These are phyloP conservation scores for Breynia disticha DNA, from an alignment of 441 rosid genomes.

Conservation along the genomic window DNA sequence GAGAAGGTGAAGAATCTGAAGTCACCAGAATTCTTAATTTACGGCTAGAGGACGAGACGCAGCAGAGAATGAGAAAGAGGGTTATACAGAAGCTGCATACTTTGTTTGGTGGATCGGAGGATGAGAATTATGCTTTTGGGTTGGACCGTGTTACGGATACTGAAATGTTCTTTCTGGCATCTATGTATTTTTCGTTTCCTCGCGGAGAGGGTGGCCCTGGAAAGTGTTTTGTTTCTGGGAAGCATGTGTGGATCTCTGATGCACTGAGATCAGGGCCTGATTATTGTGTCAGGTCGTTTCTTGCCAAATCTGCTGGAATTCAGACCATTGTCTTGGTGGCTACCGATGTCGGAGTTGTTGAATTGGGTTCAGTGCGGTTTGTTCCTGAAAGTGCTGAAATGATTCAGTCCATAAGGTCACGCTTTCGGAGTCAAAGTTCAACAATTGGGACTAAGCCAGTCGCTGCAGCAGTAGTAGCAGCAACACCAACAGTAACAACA, in stretches of 20 bases:
- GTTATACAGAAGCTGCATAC: slow-evolving; percentile 83
- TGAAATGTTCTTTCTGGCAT: slow-evolving; percentile 89
- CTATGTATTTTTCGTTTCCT: slow-evolving; percentile 76
- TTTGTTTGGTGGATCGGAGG: slow-evolving; percentile 77
- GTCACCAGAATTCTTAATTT: slow-evolving; percentile 29
- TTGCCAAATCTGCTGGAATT: slow-evolving; percentile 53
- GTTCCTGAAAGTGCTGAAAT: slow-evolving; percentile 64
- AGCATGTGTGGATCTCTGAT: slow-evolving; percentile 67
- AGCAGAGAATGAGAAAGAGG: slow-evolving; percentile 61
- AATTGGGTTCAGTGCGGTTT: slow-evolving; percentile 72
- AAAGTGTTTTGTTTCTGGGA: slow-evolving; percentile 47
- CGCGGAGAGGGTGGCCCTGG: slow-evolving; percentile 66
- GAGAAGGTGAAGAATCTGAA: slow-evolving; percentile 59
- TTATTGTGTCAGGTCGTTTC: slow-evolving; percentile 81
- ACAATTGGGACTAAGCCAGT: slow-evolving; percentile 42
- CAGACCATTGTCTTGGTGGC: slow-evolving; percentile 71
- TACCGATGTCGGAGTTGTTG: slow-evolving; percentile 85
- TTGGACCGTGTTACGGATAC: slow-evolving; percentile 88
- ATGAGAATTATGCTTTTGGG: slow-evolving; percentile 62
- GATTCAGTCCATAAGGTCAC: slow-evolving; percentile 55
- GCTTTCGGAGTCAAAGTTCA: slow-evolving; percentile 57
- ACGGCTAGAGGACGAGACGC: slow-evolving; percentile 28
- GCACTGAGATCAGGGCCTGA: slow-evolving; percentile 37
- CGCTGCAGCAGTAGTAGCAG: slow-evolving; percentile 3
- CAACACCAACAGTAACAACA: slow-evolving; percentile 8